These are phyloP conservation scores for Penicillium roqueforti DNA, from an alignment of 495 filamentous ascomycete genomes.

Conservation along the genomic window DNA sequence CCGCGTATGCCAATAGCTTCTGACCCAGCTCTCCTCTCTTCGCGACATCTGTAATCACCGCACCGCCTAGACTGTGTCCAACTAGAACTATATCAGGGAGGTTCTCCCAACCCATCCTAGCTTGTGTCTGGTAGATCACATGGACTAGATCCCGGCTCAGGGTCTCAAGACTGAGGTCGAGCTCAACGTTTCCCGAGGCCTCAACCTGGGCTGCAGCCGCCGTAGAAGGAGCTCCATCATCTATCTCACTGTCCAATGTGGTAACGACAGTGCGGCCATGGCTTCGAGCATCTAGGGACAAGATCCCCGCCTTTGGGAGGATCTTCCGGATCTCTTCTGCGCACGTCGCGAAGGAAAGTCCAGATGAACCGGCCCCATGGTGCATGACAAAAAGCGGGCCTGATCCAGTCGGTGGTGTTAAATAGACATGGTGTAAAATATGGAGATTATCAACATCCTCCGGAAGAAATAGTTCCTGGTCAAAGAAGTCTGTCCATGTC, in stretches of 20 bases:
- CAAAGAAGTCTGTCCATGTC: conserved; percentile 87
- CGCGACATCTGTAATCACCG: conserved; percentile 84
- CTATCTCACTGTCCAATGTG: conserved; percentile 9
- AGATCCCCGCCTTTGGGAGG: conserved; percentile 74
- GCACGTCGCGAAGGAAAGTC: conserved; percentile 80
- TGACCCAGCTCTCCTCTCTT: conserved; percentile 58
- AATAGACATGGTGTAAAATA: conserved; percentile 80
- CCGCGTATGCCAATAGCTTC: conserved; percentile 76
- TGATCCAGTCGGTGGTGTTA: conserved; percentile 54
- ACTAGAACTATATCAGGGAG: conserved; percentile 76
- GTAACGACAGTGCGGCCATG: conserved; percentile 69
- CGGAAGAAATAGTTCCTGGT: conserved; percentile 73
- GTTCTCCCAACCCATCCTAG: conserved; percentile 62
- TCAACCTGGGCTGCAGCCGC: conserved; percentile 18
- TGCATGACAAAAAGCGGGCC: conserved; percentile 85
- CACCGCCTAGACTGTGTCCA: conserved; percentile 95
- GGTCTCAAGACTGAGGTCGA: conserved; percentile 63
- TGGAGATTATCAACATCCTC: conserved; percentile 34
- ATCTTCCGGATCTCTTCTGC: conserved; percentile 69
- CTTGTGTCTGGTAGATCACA: conserved; percentile 60
- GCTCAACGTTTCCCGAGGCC: conserved; percentile 32
- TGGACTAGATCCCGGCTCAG: conserved; percentile 69
- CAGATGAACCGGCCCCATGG: conserved; percentile 87
- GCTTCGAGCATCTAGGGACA: conserved; percentile 79
- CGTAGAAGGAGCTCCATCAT: conserved; percentile 13